phyloP scores from a whole-genome alignment of 1,139 yeast species.

The Saccharomyces hybrid region DNA sequence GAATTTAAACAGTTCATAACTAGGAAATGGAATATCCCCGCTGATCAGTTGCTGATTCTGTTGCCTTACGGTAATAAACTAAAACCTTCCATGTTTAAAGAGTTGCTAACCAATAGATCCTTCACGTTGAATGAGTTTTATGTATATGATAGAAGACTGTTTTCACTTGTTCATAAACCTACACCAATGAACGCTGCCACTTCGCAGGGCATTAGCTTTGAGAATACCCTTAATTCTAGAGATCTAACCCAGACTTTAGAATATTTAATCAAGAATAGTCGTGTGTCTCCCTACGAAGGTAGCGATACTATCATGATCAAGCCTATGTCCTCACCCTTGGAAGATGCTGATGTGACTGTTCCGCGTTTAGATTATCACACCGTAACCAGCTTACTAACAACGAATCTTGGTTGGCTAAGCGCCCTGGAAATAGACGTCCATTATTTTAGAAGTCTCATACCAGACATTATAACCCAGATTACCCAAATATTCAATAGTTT shows the following conservation, averaged over 20 bases:
- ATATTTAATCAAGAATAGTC: neutral
- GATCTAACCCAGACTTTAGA: neutral
- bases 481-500: constrained; percentile 43
- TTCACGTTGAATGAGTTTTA: constrained; percentile 45
- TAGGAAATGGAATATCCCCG: constrained; percentile 36
- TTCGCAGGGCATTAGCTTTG: neutral
- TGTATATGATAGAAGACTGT: constrained; percentile 53
- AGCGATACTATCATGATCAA: constrained; percentile 29
- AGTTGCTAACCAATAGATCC: constrained; percentile 27
- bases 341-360: constrained; percentile 22
- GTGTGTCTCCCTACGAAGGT: neutral
- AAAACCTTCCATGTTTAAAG: constrained; percentile 37
- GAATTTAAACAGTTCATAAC: constrained; percentile 43
- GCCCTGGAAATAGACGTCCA: constrained; percentile 42
- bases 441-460: constrained; percentile 31
- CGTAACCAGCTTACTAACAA: constrained; percentile 34
- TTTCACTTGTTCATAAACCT: constrained; percentile 29
- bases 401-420: constrained; percentile 47
- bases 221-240: neutral
- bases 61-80: constrained; percentile 60
- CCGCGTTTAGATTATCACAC: constrained; percentile 15
- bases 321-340: constrained; percentile 41
- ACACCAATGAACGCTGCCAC: neutral
- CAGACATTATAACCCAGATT: constrained; percentile 26
- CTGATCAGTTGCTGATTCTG: constrained; percentile 48